phyloP scores from a whole-genome alignment of 1,284 basidiomycete genomes.

The Inonotus obliquus region DNA sequence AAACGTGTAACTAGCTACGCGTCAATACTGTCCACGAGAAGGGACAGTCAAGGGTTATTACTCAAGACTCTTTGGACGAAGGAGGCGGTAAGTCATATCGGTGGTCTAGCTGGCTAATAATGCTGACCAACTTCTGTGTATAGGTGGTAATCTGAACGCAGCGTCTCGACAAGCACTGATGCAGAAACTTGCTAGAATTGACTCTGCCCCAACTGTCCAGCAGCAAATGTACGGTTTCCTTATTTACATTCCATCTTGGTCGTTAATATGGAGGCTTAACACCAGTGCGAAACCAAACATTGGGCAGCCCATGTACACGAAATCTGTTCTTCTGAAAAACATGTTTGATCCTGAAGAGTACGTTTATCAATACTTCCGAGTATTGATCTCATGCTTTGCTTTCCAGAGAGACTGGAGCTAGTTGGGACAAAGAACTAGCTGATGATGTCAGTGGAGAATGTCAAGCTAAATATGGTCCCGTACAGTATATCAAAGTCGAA shows the following conservation, averaged over 20 bases:
- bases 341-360: slow-evolving; percentile 98
- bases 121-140: background rate
- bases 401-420: slow-evolving; percentile 84
- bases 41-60: slow-evolving; percentile 66
- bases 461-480: slow-evolving; percentile 84
- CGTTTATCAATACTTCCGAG: slow-evolving; percentile 26
- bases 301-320: slow-evolving; percentile 75
- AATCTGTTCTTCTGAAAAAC: slow-evolving; percentile 84
- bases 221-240: slow-evolving; percentile 50
- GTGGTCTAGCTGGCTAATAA: background rate
- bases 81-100: slow-evolving; percentile 55
- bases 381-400: slow-evolving; percentile 1
- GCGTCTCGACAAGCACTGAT: slow-evolving; percentile 95
- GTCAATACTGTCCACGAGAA: slow-evolving; percentile 92
- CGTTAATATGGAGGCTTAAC: slow-evolving; percentile 17
- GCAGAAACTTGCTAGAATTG: slow-evolving; percentile 96
- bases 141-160: slow-evolving; percentile 90
- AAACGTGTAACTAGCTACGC: slow-evolving; percentile 52
- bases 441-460: slow-evolving; percentile 96
- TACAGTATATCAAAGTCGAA: slow-evolving; percentile 88
- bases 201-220: slow-evolving; percentile 52
- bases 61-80: slow-evolving; percentile 79
- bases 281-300: slow-evolving; percentile 62
- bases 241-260: slow-evolving; percentile 2
- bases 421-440: slow-evolving; percentile 95